phyloP scores from a whole-genome alignment of 768 basidiomycete species.

The Xerocomus spinulosus region DNA sequence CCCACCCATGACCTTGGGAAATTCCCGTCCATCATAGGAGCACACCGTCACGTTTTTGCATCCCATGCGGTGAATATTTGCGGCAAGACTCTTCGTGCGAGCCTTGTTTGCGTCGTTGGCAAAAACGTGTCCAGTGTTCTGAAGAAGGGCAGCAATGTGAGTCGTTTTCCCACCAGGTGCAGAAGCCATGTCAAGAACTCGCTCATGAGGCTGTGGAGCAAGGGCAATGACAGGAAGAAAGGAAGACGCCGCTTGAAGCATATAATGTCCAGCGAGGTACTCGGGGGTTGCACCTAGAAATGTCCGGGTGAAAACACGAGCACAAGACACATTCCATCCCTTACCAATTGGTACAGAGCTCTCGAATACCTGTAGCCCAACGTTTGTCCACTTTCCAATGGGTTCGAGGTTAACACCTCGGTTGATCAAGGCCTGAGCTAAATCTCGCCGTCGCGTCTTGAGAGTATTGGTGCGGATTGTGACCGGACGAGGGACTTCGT shows the following conservation, averaged over 20 bases:
- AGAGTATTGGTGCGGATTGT: conserved; percentile 98
- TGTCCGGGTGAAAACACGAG: background rate
- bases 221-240: conserved; percentile 99
- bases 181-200: conserved; percentile 97
- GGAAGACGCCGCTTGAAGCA: conserved; percentile 98
- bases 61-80: conserved; percentile 93
- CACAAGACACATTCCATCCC: conserved; percentile 2
- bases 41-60: conserved; percentile 98
- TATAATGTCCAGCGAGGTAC: conserved; percentile 98
- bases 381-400: conserved; percentile 99
- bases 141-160: conserved; percentile 93
- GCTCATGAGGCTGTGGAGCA: conserved; percentile 86
- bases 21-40: conserved; percentile 95
- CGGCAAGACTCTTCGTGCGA: conserved; percentile 92
- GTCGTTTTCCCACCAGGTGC: conserved; percentile 98
- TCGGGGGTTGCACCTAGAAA: conserved; percentile 86
- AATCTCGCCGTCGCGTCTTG: conserved; percentile 86
- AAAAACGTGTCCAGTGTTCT: conserved; percentile 97
- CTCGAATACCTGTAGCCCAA: conserved; percentile 98
- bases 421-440: conserved; percentile 91
- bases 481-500: conserved; percentile 92
- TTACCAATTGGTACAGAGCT: conserved; percentile 88
- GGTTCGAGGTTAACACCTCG: conserved; percentile 97
- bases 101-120: conserved; percentile 96
- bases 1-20: conserved; percentile 98